Evolutionary conservation across 192 early-diverging fungal species (phyloP).

Genomic region (Endogone sp.): DNA sequence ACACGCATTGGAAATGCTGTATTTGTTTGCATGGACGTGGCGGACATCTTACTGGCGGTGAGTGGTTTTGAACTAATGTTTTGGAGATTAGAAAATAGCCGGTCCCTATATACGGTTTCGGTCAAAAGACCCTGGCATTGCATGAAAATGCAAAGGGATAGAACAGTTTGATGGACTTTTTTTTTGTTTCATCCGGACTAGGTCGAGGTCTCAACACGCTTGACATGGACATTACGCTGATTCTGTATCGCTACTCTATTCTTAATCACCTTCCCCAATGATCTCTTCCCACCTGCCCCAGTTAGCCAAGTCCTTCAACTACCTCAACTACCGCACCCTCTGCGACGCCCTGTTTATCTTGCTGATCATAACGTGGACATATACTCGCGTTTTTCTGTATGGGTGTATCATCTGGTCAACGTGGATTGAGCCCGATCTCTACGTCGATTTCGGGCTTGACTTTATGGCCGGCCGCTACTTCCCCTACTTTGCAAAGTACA

Average conservation of each 20-base stretch:
- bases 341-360: constrained; percentile 61
- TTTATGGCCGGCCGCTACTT: constrained; percentile 48
- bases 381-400: constrained; percentile 73
- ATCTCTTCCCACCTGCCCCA: constrained; percentile 13
- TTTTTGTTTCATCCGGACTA: too few species aligned
- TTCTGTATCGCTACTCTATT: background rate
- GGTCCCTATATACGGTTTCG: background rate
- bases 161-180: too few species aligned
- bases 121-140: too few species aligned
- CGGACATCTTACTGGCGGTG: constrained; percentile 59
- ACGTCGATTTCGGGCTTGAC: constrained; percentile 39
- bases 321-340: constrained; percentile 49
- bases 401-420: constrained; percentile 57
- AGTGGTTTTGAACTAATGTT: constrained; percentile 21
- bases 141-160: too few species aligned
- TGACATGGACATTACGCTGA: too few species aligned
- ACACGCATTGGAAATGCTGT: constrained; percentile 58
- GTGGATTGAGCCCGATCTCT: constrained; percentile 50
- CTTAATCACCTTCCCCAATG: background rate
- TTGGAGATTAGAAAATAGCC: background rate
- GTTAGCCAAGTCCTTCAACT: constrained; percentile 76
- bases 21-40: constrained; percentile 62
- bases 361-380: constrained; percentile 69
- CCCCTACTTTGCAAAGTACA: constrained; percentile 34
- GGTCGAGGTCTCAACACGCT: too few species aligned